Conservation (phyloP, 2,329 filamentous ascomycete species). For the Dactylellina leptospora region DNA sequence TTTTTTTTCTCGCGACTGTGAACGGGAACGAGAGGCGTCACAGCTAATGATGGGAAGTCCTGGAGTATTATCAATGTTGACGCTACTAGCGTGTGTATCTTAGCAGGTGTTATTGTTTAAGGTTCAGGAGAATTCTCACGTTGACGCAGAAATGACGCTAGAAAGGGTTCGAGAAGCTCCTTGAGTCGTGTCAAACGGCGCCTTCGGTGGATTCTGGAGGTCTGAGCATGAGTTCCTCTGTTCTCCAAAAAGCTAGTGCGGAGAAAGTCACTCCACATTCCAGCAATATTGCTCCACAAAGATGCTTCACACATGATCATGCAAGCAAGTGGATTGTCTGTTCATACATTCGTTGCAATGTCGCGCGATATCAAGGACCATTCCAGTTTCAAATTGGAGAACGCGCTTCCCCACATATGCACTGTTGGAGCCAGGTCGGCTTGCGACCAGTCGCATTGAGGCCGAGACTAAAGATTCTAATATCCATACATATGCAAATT, state of each 20-base stretch:
- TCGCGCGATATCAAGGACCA: slow-evolving; percentile 19
- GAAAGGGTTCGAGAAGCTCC: slow-evolving; percentile 25
- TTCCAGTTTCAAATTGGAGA: slow-evolving; percentile 24
- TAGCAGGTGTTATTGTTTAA: slow-evolving; percentile 14
- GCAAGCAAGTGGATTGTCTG: not conserved
- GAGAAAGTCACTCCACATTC: slow-evolving; percentile 16
- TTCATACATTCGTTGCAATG: slow-evolving; percentile 1
- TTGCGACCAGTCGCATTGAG: slow-evolving; percentile 1
- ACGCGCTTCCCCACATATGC: slow-evolving; percentile 28
- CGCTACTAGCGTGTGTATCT: too few species aligned
- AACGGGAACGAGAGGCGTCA: too few species aligned
- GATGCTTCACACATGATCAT: slow-evolving; percentile 7
- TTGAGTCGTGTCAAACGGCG: slow-evolving; percentile 2
- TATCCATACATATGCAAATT: too few species aligned
- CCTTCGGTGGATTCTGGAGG: slow-evolving; percentile 3
- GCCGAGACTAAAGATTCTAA: slow-evolving; percentile 1
- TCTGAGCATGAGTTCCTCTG: slow-evolving; percentile 2
- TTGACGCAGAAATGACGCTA: slow-evolving; percentile 18
- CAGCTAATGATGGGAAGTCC: too few species aligned
- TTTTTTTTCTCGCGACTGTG: too few species aligned
- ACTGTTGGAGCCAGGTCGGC: slow-evolving; percentile 2
- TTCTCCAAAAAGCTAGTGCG: slow-evolving; percentile 15
- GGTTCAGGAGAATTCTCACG: not conserved
- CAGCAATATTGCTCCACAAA: not conserved
- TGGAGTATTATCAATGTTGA: not conserved